These are phyloP conservation scores for Lipomyces yamadae DNA, from an alignment of 805 yeast species.

Conservation along the genomic window DNA sequence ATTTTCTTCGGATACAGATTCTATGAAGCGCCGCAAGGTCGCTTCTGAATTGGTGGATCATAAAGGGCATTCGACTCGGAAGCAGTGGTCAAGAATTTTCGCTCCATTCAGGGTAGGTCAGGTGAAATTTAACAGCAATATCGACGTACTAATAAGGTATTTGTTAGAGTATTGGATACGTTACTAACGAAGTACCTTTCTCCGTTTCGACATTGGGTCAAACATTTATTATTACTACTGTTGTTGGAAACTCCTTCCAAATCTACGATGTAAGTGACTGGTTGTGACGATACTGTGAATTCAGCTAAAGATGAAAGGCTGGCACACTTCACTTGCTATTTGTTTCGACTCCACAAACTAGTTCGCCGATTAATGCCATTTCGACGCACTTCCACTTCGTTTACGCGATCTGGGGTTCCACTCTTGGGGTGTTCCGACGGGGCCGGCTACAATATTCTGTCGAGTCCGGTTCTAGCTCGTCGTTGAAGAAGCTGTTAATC, in stretches of 20 bases:
- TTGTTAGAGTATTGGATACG: constrained; percentile 67
- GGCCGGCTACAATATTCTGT: constrained; percentile 63
- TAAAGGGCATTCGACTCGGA: background rate
- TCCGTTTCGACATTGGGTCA: constrained; percentile 88
- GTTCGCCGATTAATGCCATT: constrained; percentile 68
- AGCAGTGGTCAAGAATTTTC: constrained; percentile 62
- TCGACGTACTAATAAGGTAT: background rate
- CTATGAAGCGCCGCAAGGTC: constrained; percentile 26
- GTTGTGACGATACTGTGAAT: background rate
- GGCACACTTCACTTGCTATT: constrained; percentile 81
- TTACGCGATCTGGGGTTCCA: constrained; percentile 72
- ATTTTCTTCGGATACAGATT: constrained; percentile 10
- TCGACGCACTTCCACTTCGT: constrained; percentile 84
- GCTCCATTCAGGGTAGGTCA: constrained; percentile 74
- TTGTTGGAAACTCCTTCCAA: constrained; percentile 88
- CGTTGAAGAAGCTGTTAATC: constrained; percentile 51
- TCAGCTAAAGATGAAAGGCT: constrained; percentile 41
- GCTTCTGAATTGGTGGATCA: constrained; percentile 8
- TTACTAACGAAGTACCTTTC: constrained; percentile 84
- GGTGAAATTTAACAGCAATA: background rate
- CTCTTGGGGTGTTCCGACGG: constrained; percentile 78
- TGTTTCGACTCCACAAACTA: constrained; percentile 80
- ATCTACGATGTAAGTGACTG: constrained; percentile 71
- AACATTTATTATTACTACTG: constrained; percentile 83
- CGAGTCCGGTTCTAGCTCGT: constrained; percentile 48